A percentile compares a stretch with the other conserved stretches of the same genome.
Evolutionary conservation across 345 rosid genomes (phyloP).

Genomic region (Atalantia buxifolia): DNA sequence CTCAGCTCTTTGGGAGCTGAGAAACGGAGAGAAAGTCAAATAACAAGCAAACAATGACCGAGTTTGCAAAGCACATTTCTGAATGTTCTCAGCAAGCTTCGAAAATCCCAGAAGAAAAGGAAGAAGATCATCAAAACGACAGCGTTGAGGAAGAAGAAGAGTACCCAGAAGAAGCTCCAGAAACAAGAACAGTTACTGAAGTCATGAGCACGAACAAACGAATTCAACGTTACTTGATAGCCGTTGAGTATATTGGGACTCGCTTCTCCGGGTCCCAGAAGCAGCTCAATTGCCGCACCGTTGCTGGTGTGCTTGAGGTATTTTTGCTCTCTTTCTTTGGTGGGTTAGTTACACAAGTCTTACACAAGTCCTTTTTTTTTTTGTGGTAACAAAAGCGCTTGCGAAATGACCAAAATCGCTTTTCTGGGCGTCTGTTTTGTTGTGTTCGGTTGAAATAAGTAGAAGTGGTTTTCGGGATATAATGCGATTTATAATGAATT

Average conservation of each 20-base stretch:
- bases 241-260: conserved; percentile 83
- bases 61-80: conserved; percentile 28
- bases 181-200: conserved; percentile 18
- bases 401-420: not conserved
- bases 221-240: conserved; percentile 76
- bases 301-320: conserved; percentile 83
- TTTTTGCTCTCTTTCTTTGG: not conserved
- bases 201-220: conserved; percentile 51
- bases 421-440: not conserved
- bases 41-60: conserved; percentile 13
- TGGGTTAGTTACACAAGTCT: no score
- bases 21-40: not conserved
- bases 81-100: conserved; percentile 14
- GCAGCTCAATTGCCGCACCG: conserved; percentile 68
- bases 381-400: not conserved
- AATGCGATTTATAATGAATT: not conserved
- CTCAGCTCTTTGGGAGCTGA: not conserved
- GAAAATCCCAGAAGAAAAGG: no score
- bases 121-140: not conserved
- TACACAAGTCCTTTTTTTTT: no score
- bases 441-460: not conserved
- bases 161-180: conserved; percentile 1
- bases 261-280: conserved; percentile 88
- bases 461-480: not conserved
- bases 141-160: conserved; percentile 21